Percentiles rank a stretch among this genome's conserved stretches.
These are phyloP conservation scores for Ogataea pini DNA, from an alignment of 805 yeast genomes.

Conservation along the genomic window DNA sequence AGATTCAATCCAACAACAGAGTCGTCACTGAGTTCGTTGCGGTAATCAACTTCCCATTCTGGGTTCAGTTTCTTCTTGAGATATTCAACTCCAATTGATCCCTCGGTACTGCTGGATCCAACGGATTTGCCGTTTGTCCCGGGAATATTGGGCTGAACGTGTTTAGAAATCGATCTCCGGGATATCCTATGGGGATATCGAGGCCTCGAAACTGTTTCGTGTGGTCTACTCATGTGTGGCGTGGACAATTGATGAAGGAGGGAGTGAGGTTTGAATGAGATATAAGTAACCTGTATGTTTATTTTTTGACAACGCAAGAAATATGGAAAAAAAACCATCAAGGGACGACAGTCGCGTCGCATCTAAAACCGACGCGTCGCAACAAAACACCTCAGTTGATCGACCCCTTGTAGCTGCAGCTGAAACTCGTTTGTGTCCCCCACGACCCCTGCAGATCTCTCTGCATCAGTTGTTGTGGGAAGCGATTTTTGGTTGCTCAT, in stretches of 20 bases:
- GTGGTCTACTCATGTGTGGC: conserved; percentile 5
- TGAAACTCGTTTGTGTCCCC: background rate
- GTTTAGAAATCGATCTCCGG: conserved; percentile 34
- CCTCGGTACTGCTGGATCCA: background rate
- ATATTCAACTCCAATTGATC: conserved; percentile 9
- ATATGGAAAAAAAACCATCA: background rate
- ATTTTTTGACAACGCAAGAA: background rate
- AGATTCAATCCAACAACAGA: conserved; percentile 17
- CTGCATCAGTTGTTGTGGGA: background rate
- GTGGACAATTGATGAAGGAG: background rate
- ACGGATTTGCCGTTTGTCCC: conserved; percentile 7
- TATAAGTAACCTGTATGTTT: background rate
- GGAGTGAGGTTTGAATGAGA: no score
- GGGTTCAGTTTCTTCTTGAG: conserved; percentile 27
- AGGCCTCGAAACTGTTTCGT: conserved; percentile 13
- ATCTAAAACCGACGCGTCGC: background rate
- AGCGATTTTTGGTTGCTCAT: background rate
- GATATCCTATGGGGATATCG: conserved; percentile 27
- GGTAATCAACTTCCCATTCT: conserved; percentile 33
- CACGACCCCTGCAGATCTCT: background rate
- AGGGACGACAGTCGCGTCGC: background rate
- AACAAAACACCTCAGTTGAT: no score
- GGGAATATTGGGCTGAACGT: conserved; percentile 20
- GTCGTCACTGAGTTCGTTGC: conserved; percentile 21
- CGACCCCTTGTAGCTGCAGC: background rate